Base-by-base conservation (phyloP, 1,284 basidiomycete genomes). In the Trametes hirsuta region DNA sequence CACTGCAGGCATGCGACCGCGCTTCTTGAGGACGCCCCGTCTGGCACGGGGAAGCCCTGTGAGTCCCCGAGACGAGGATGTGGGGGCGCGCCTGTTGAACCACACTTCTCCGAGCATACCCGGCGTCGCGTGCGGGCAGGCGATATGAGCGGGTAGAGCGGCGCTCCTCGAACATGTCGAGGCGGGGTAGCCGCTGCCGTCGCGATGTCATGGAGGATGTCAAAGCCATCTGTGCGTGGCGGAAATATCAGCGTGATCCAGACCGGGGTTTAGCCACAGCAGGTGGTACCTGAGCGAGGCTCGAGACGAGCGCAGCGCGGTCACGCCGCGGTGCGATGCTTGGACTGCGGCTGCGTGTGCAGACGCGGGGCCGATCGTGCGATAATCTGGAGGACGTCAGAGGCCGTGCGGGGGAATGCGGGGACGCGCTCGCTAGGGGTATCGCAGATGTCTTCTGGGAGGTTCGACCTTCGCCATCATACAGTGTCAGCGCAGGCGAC, bases 321-420 rank as follows among this genome's bases (percentile, higher is more conserved):
- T 18, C 14, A 34, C 36, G 53, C 53, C 41, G 36, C 42, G 51
- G 30, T 30, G 47, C 47, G 42, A 25, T 52, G 55, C 47, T 49
- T 49, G 37, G 37, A 25, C 30, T 30, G 30, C 30, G 30, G 30
- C 30, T 30, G 4, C 30, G 30, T 30, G 30, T 25, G 47, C 47
- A 44, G 36, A 15, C 54, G 47, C 55, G 48, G 48, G 22, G 48
- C 24, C 49, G 55, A 58, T 58, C 55, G 55, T 58, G 55, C 48
- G 55, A 58, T 42, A 52, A 52, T 37, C 37, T 40, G 44, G 45
- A 41, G 52, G 55, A 58, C 55, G 55, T 58, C 55, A 52, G 49
- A 40, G 49, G n/a, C 25, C 36, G 49, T 52, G 49, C 39, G 49
- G 55, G 55, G 55, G 25, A 41, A 52, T 51, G 55, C 55, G 55